Conservation (phyloP, 2,329 filamentous ascomycete genomes). For the Epichloe bromicola region DNA sequence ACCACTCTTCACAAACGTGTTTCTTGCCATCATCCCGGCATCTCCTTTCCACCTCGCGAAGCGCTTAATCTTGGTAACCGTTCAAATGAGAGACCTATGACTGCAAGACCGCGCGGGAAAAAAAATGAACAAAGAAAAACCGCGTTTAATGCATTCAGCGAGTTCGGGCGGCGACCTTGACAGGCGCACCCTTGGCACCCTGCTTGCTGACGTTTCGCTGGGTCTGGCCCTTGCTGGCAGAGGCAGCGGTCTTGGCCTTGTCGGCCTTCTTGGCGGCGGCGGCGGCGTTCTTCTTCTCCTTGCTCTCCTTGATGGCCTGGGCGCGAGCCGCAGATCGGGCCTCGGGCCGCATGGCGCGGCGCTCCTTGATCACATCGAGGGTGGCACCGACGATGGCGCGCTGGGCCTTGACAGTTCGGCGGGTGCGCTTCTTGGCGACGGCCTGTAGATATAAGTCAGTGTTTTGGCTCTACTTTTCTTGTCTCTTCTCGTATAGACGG, state of each 20-base stretch:
- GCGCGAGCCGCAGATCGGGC: slow-evolving; percentile 82
- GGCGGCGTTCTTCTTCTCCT: slow-evolving; percentile 90
- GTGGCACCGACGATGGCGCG: slow-evolving; percentile 98
- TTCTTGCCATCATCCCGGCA: slow-evolving; percentile 1
- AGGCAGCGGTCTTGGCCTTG: slow-evolving; percentile 86
- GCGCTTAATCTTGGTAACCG: neutral
- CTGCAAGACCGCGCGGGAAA: neutral
- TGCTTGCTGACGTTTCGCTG: slow-evolving; percentile 87
- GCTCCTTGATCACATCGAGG: slow-evolving; percentile 99
- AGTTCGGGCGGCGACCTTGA: slow-evolving; percentile 75
- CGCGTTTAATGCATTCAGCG: slow-evolving; percentile 39
- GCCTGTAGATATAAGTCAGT: slow-evolving; percentile 53
- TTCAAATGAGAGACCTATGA: neutral
- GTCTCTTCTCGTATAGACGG: neutral
- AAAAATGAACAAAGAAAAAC: neutral
- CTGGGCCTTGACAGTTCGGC: slow-evolving; percentile 96
- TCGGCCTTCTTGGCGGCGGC: slow-evolving; percentile 95
- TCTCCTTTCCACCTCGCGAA: neutral
- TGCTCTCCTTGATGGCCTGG: slow-evolving; percentile 89
- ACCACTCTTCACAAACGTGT: slow-evolving; percentile 15
- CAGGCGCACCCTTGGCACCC: slow-evolving; percentile 79
- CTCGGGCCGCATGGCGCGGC: slow-evolving; percentile 86
- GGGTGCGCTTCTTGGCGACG: slow-evolving; percentile 98
- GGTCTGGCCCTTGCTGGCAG: slow-evolving; percentile 62
- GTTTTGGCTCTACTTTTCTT: neutral